phyloP scores from a whole-genome alignment of 768 basidiomycete genomes.

The Tricholoma bakamatsutake region DNA sequence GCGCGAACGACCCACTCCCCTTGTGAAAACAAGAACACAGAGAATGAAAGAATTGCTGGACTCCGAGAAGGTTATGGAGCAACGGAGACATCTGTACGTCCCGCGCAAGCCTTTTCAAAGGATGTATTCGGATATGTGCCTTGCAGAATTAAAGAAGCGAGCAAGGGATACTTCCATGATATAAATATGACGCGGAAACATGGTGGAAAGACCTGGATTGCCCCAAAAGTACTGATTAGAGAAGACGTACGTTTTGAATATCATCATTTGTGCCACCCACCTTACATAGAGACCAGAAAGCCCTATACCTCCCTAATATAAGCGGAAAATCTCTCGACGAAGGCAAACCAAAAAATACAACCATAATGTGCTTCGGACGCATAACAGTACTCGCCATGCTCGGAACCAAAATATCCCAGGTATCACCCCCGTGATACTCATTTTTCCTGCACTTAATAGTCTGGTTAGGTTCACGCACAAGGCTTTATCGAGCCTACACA shows the following conservation, averaged over 20 bases:
- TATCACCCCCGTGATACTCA: slow-evolving; percentile 25
- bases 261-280: neutral
- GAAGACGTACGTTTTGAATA: slow-evolving; percentile 64
- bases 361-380: slow-evolving; percentile 67
- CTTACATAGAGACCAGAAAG: slow-evolving; percentile 54
- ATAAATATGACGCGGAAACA: slow-evolving; percentile 68
- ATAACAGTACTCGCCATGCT: slow-evolving; percentile 79
- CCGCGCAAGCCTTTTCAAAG: neutral
- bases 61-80: slow-evolving; percentile 60
- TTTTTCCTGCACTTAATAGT: neutral
- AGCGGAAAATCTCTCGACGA: slow-evolving; percentile 61
- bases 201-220: slow-evolving; percentile 94
- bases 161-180: slow-evolving; percentile 87
- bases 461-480: slow-evolving; percentile 63
- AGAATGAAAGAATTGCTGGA: slow-evolving; percentile 66
- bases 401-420: slow-evolving; percentile 86
- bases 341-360: slow-evolving; percentile 60
- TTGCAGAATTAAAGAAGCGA: slow-evolving; percentile 43
- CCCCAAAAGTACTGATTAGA: slow-evolving; percentile 81
- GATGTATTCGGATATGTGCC: neutral
- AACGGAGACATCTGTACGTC: slow-evolving; percentile 58
- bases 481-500: slow-evolving; percentile 62
- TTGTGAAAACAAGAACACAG: slow-evolving; percentile 51
- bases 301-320: slow-evolving; percentile 88
- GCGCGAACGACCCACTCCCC: slow-evolving; percentile 56